These are phyloP conservation scores for Marvania coccoides DNA, from an alignment of 139 green algal species.

Conservation along the genomic window DNA sequence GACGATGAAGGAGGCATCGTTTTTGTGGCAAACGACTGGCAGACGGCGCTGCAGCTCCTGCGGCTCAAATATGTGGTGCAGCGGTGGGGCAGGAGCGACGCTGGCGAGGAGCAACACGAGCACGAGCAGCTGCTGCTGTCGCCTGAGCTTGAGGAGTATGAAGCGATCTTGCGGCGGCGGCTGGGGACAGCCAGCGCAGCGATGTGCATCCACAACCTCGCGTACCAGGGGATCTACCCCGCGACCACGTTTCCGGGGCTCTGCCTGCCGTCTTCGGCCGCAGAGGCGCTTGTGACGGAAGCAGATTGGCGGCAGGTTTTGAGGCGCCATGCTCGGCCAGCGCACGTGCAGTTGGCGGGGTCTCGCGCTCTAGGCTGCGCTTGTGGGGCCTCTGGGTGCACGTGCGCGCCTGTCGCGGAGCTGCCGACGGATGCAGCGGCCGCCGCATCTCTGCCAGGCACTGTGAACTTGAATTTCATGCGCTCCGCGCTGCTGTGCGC, in stretches of 20 bases:
- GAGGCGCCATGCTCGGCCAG: not conserved
- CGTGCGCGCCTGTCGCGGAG: not conserved
- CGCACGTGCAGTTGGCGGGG: too few species aligned
- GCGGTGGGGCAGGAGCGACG: too few species aligned
- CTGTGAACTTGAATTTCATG: constrained; percentile 58
- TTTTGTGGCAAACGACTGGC: constrained; percentile 50
- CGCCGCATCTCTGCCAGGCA: not conserved
- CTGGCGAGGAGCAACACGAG: not conserved
- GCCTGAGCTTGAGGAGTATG: too few species aligned
- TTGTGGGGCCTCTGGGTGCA: too few species aligned
- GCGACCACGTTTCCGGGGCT: constrained; percentile 7
- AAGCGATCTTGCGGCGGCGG: constrained; percentile 4
- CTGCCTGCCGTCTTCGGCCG: constrained; percentile 11
- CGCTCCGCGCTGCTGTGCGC: constrained; percentile 39
- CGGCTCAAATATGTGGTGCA: constrained; percentile 21
- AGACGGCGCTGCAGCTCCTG: constrained; percentile 23
- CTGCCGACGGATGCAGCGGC: not conserved
- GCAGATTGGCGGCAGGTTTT: constrained; percentile 13
- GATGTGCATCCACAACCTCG: constrained; percentile 48
- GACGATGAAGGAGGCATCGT: constrained; percentile 10
- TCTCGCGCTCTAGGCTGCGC: too few species aligned
- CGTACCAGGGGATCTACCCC: constrained; percentile 27
- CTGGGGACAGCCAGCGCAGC: constrained; percentile 3
- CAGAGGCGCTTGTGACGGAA: constrained; percentile 7
- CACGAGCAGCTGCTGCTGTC: not conserved